Evolutionary conservation across 1,284 basidiomycete genomes (phyloP).

Genomic region (Schizopora paradoxa): DNA sequence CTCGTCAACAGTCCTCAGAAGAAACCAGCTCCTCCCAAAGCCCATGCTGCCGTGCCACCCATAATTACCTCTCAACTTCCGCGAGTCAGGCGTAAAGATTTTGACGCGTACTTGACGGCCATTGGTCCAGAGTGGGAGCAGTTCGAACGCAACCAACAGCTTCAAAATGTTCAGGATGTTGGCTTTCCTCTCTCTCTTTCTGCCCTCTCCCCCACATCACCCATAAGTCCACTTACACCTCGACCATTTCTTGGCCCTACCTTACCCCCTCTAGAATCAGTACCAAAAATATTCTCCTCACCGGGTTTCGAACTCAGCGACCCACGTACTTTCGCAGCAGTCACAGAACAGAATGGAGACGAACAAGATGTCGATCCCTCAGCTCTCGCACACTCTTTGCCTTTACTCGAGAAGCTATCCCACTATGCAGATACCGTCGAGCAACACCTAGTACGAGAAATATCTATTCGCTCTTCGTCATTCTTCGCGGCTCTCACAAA

Average conservation of each 20-base stretch:
- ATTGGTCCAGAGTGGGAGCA: conserved; percentile 75
- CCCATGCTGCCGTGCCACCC: conserved; percentile 73
- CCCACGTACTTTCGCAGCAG: conserved; percentile 74
- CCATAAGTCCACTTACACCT: conserved; percentile 31
- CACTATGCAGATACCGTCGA: conserved; percentile 94
- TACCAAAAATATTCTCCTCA: conserved; percentile 81
- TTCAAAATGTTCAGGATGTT: conserved; percentile 33
- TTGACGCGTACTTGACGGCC: conserved; percentile 74
- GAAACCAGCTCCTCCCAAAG: conserved; percentile 78
- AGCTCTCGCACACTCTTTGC: conserved; percentile 59
- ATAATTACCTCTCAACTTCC: conserved; percentile 69
- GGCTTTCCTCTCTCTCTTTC: conserved; percentile 12
- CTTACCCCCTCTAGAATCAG: conserved; percentile 67
- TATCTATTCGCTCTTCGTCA: conserved; percentile 83
- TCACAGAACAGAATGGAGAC: conserved; percentile 58
- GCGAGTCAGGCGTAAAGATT: conserved; percentile 77
- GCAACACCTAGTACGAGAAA: conserved; percentile 91
- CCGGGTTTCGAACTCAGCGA: conserved; percentile 82
- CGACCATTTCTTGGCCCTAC: conserved; percentile 30
- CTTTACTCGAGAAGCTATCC: conserved; percentile 87
- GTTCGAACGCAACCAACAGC: conserved; percentile 49
- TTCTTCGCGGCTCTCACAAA: conserved; percentile 97
- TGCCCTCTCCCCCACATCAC: conserved; percentile 14
- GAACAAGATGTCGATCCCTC: conserved; percentile 42
- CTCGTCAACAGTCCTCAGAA: conserved; percentile 84